These are phyloP conservation scores for Backusella australiensis DNA, from an alignment of 192 early-diverging fungal genomes.

Conservation along the genomic window DNA sequence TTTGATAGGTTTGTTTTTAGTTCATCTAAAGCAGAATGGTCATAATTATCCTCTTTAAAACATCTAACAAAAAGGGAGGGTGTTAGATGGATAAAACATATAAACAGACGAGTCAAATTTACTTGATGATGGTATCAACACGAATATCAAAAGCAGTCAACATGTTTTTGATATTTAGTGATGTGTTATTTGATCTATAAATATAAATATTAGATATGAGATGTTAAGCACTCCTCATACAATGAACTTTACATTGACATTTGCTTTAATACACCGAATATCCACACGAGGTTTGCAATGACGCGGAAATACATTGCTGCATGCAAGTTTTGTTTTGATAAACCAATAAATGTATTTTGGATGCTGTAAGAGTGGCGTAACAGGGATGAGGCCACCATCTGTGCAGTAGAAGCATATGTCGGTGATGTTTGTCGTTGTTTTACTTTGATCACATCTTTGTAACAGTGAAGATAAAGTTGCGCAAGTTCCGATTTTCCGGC, in stretches of 20 bases:
- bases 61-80: background rate
- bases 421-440: constrained; percentile 33
- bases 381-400: constrained; percentile 37
- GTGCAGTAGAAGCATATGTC: constrained; percentile 36
- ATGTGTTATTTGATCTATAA: constrained; percentile 21
- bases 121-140: constrained; percentile 32
- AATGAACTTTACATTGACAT: constrained; percentile 24
- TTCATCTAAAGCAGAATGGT: constrained; percentile 24
- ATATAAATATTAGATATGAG: background rate
- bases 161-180: constrained; percentile 42
- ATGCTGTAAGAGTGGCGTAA: constrained; percentile 45
- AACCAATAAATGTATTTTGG: constrained; percentile 49
- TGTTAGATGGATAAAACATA: background rate
- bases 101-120: constrained; percentile 19
- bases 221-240: background rate
- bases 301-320: constrained; percentile 47
- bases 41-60: constrained; percentile 17
- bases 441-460: constrained; percentile 35
- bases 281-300: constrained; percentile 51
- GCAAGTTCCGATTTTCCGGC: constrained; percentile 48
- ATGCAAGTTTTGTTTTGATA: constrained; percentile 36
- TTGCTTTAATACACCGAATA: constrained; percentile 47
- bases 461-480: constrained; percentile 51
- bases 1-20: constrained; percentile 34
- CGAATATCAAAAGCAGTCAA: constrained; percentile 38